These are phyloP conservation scores for Physaria fendleri DNA, from an alignment of 345 rosid genomes.

Conservation along the genomic window DNA sequence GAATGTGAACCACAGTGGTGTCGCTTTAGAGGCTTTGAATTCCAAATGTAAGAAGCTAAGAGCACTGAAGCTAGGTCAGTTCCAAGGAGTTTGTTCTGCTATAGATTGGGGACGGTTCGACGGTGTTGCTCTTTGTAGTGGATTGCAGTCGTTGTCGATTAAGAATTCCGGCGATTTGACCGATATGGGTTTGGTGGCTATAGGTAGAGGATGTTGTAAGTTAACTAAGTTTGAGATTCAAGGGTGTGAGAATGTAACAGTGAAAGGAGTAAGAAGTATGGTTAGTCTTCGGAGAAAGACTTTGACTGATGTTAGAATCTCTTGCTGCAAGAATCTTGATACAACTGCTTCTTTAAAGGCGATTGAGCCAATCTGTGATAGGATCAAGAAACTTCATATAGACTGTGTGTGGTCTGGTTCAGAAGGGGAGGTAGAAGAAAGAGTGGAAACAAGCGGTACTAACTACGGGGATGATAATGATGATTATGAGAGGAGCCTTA, in stretches of 20 bases:
- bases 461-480: neutral
- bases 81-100: conserved; percentile 64
- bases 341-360: conserved; percentile 51
- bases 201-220: conserved; percentile 65
- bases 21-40: conserved; percentile 49
- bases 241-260: conserved; percentile 75
- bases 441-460: conserved; percentile 7
- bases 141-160: conserved; percentile 52
- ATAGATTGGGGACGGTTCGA: conserved; percentile 53
- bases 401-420: conserved; percentile 74
- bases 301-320: conserved; percentile 59
- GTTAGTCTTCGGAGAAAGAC: conserved; percentile 43
- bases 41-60: conserved; percentile 50
- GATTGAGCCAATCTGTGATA: conserved; percentile 52
- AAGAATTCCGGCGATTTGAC: conserved; percentile 59
- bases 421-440: conserved; percentile 23
- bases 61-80: conserved; percentile 54
- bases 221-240: conserved; percentile 63
- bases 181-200: conserved; percentile 72
- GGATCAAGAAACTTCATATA: conserved; percentile 60
- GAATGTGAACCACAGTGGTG: conserved; percentile 55
- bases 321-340: conserved; percentile 56
- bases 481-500: conserved; percentile 28
- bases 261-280: conserved; percentile 59
- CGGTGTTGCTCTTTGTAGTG: conserved; percentile 67